Base-by-base conservation (phyloP, 257 asterid genomes). In the Gentiana dahurica region DNA sequence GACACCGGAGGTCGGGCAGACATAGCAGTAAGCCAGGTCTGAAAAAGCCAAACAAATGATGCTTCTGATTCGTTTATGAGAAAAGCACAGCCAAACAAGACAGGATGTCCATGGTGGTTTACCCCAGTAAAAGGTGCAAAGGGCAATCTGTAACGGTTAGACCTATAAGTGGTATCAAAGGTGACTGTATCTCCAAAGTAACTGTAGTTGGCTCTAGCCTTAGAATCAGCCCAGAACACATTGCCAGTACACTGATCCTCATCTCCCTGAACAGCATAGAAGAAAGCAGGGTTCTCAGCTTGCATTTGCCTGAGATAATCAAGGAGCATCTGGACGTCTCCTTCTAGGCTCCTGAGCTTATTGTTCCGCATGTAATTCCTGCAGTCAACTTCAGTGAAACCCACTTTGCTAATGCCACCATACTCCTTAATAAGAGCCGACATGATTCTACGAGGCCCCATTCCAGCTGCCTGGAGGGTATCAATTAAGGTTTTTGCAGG, bases 401-500 rank as follows among this genome's bases (percentile, higher is more conserved):
- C 99, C 10, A 92, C 97, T 65, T 84, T 92, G 74, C 86, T 85
- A 76, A 88, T 83, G 8, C 91, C 99, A 62, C 97, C 99, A 58
- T 92, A 88, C 83, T 92, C 99, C 74, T 88, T 92, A 51, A 92
- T 70, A 41, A 92, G 85, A 41, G 91, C 99, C 12, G 97, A 85
- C 99, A 92, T 92, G 38, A 92, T 92, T 79, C 95, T 74, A 2
- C 97, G 84, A 1, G 99, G 97, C 2, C 99, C 99, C 97, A 92
- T 88, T 51, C 99, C 99, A 58, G 99, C 99, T 55, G 95, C 99
- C 85, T 92, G 99, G 63, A 92, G 73, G 38, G 97, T 88, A 35
- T 92, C 99, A 44, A 92, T 92, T 74, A 92, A 65, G 49, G 97
- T 81, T 73, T 92, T 92, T 32, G 99, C 97, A 36, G 99, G 89